Conservation (phyloP, 2,329 filamentous ascomycete species). For the Alternaria gaisen region DNA sequence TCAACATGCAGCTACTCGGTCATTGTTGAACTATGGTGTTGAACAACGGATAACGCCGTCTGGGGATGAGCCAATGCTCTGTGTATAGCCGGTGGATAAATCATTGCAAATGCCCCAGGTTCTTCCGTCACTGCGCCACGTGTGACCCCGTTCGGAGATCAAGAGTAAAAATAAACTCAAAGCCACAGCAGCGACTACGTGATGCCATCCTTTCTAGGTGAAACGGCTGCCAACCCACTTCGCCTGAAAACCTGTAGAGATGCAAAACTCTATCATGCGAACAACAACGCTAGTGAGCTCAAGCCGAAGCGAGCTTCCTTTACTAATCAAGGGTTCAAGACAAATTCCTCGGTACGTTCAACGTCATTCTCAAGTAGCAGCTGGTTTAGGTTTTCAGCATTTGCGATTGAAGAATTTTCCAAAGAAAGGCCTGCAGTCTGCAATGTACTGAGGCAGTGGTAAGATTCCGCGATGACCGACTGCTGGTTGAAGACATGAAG, state of each 20-base stretch:
- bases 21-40: not conserved
- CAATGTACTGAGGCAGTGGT: not conserved
- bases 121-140: not conserved
- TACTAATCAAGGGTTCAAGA: not conserved
- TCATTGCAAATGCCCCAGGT: not conserved
- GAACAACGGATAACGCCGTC: not conserved
- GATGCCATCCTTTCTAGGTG: not conserved
- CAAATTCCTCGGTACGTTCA: not conserved
- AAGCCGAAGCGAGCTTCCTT: not conserved
- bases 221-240: conserved; percentile 3
- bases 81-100: not conserved
- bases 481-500: not conserved
- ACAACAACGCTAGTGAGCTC: not conserved
- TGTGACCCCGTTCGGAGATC: not conserved
- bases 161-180: not conserved
- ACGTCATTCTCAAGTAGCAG: not conserved
- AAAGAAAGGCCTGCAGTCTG: not conserved
- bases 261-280: not conserved
- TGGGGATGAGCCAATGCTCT: not conserved
- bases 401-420: not conserved
- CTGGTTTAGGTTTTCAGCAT: not conserved
- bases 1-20: not conserved
- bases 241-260: not conserved
- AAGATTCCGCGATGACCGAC: not conserved
- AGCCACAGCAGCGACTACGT: not conserved